Base-by-base conservation (phyloP, 2,329 filamentous ascomycete genomes). In the Microdochium nivale region DNA sequence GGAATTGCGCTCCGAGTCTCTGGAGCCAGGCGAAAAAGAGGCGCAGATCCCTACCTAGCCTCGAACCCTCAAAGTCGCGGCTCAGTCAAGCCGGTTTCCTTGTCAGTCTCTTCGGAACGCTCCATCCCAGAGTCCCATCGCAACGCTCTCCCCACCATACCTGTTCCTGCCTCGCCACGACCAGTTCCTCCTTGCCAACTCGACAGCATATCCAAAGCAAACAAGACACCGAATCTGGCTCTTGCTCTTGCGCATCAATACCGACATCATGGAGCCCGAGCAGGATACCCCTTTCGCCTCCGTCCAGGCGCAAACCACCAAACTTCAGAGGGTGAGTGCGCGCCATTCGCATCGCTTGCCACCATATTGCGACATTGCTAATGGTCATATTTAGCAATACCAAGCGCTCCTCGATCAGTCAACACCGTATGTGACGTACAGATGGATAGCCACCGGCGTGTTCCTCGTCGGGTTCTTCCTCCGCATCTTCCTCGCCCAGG, bases 321-420 rank as follows among this genome's bases (percentile, higher is more conserved):
- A 78, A 66, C 72, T 88, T 60, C 79, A 84, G 71, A 80, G 84
- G 71, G 88, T 91, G 73, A 62, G 83, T 74, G 52, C n/a, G 14
- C n/a, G 16, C 24, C 49, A 27, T 46, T 47, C 33, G 23, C 14
- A 13, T 23, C 13, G 3, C 16, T 19, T 13, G 7, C 14, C 13
- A 7, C 7, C 5, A 13, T 5, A 23, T 11, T 11, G 19, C 40
- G 23, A 13, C 23, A 23, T 53, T 44, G 33, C 33, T 44, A 23
- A 47, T 32, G 44, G 11, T 24, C 47, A 10, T 19, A 47, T 40
- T 37, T 24, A 96, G 90, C 81, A 90, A 76, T 97, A 95, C 69
- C 94, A 99, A 84, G 79, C 88, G 52, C 88, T 94, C 57, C 84
- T 99, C 59, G 94, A 99, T 72, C 88, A 90, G 72, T 92, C 87